Evolutionary conservation across 208 protist genomes (phyloP).

Genomic region (Endotrypanum monterogeii): DNA sequence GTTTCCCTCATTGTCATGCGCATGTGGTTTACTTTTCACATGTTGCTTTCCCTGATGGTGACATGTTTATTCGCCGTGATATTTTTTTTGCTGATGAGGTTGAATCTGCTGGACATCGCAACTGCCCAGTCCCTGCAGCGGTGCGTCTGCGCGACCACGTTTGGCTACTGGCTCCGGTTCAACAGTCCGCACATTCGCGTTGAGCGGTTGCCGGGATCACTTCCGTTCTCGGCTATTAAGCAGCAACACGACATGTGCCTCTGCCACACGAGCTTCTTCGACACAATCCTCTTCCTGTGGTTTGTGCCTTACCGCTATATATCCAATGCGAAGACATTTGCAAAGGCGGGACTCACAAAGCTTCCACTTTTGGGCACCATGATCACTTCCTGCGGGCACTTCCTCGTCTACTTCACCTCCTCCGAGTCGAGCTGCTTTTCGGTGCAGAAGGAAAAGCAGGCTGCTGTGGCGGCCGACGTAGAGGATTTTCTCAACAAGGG

Average conservation of each 20-base stretch:
- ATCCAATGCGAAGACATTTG: constrained; percentile 62
- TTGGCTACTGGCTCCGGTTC: constrained; percentile 51
- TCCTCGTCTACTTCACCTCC: constrained; percentile 85
- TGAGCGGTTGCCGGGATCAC: constrained; percentile 58
- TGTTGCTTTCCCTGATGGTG: constrained; percentile 46
- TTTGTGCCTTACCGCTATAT: constrained; percentile 58
- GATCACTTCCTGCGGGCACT: constrained; percentile 70
- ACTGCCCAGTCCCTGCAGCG: constrained; percentile 41
- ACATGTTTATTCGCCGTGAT: constrained; percentile 30
- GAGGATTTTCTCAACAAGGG: constrained; percentile 56
- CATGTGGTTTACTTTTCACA: constrained; percentile 58
- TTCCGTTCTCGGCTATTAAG: constrained; percentile 54
- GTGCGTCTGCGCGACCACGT: constrained; percentile 38
- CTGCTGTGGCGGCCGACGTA: constrained; percentile 51
- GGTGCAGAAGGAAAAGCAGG: constrained; percentile 86
- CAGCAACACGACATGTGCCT: constrained; percentile 63
- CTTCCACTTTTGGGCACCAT: constrained; percentile 81
- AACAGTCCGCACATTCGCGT: constrained; percentile 67
- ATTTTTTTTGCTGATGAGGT: constrained; percentile 30
- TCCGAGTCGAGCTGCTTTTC: constrained; percentile 53
- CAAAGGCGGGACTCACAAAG: constrained; percentile 67
- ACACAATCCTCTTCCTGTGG: constrained; percentile 75
- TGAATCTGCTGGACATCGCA: constrained; percentile 22
- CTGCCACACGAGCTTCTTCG: constrained; percentile 89
- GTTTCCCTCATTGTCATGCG: constrained; percentile 60